Conservation (phyloP, 192 early-diverging fungal species). For the Gaertneriomyces semiglobifer region DNA sequence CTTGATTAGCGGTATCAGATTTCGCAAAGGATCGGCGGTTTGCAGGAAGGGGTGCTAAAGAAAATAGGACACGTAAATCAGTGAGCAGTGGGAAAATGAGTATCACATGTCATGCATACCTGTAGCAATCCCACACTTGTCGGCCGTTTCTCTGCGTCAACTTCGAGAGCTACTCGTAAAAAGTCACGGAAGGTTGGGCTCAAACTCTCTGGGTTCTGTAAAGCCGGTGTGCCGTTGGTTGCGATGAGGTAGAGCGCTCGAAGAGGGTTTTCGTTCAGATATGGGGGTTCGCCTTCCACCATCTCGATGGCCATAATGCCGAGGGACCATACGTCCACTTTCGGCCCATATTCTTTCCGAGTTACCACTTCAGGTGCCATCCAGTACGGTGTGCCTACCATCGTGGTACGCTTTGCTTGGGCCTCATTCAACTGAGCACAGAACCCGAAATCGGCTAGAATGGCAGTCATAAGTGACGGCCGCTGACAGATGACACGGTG, state of each 20-base stretch:
- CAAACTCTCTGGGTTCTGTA: slow-evolving; percentile 80
- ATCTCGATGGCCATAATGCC: slow-evolving; percentile 98
- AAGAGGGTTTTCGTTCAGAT: slow-evolving; percentile 90
- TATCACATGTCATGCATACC: slow-evolving; percentile 34
- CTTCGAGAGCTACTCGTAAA: slow-evolving; percentile 80
- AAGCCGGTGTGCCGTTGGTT: slow-evolving; percentile 90
- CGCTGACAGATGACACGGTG: background rate
- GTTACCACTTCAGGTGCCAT: slow-evolving; percentile 60
- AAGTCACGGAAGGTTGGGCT: slow-evolving; percentile 79
- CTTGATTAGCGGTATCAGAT: slow-evolving; percentile 78
- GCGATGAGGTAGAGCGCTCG: slow-evolving; percentile 95
- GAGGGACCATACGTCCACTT: slow-evolving; percentile 82
- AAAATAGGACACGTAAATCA: slow-evolving; percentile 3
- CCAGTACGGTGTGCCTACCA: slow-evolving; percentile 54
- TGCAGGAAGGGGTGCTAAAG: slow-evolving; percentile 78
- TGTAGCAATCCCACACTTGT: slow-evolving; percentile 71
- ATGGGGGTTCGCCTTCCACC: slow-evolving; percentile 96
- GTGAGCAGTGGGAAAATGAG: slow-evolving; percentile 3
- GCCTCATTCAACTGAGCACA: slow-evolving; percentile 85
- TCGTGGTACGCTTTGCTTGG: slow-evolving; percentile 69
- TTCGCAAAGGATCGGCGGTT: slow-evolving; percentile 75
- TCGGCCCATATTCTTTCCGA: slow-evolving; percentile 65
- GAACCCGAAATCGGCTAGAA: slow-evolving; percentile 86
- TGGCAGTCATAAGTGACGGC: background rate
- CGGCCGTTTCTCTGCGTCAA: slow-evolving; percentile 80